phyloP scores from a whole-genome alignment of 2,329 filamentous ascomycete species.

The Epichloe sp. region DNA sequence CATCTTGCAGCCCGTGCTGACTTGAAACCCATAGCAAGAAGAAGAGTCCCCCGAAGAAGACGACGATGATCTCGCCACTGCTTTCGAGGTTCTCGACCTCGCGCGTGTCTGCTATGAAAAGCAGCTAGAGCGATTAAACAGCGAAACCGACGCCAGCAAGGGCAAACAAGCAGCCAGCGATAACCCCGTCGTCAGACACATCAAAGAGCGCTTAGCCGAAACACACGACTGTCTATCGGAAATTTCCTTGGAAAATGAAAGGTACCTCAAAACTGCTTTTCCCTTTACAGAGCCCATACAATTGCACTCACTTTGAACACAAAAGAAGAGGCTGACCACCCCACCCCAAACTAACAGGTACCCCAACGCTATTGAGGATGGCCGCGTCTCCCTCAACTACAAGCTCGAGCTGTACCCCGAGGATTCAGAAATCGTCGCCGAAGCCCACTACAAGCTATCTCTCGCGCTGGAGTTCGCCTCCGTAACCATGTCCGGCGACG shows the following conservation, averaged over 20 bases:
- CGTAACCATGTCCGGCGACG: conserved; percentile 46
- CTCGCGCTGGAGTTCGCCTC: conserved; percentile 90
- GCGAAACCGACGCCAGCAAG: conserved; percentile 23
- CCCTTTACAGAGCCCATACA: neutral
- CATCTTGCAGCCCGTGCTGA: neutral
- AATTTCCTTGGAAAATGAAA: conserved; percentile 93
- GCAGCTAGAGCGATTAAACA: conserved; percentile 30
- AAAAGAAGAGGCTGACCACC: neutral
- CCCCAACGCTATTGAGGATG: conserved; percentile 72
- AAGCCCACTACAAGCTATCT: conserved; percentile 93
- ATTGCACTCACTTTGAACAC: neutral
- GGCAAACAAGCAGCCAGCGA: conserved; percentile 30
- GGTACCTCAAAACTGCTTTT: conserved; percentile 27
- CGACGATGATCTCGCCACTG: conserved; percentile 62
- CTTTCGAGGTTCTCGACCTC: conserved; percentile 76
- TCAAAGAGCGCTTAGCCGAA: conserved; percentile 81
- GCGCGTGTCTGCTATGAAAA: conserved; percentile 53
- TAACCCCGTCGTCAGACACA: conserved; percentile 35
- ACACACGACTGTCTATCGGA: conserved; percentile 90
- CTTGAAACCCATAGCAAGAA: conserved; percentile 16
- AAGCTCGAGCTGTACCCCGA: conserved; percentile 67
- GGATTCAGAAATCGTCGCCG: conserved; percentile 76
- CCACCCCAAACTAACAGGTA: conserved; percentile 38
- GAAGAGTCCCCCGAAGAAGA: conserved; percentile 37
- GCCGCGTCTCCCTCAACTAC: conserved; percentile 61